Evolutionary conservation across 257 asterid species (phyloP).

Genomic region (Nemophila menziesii): DNA sequence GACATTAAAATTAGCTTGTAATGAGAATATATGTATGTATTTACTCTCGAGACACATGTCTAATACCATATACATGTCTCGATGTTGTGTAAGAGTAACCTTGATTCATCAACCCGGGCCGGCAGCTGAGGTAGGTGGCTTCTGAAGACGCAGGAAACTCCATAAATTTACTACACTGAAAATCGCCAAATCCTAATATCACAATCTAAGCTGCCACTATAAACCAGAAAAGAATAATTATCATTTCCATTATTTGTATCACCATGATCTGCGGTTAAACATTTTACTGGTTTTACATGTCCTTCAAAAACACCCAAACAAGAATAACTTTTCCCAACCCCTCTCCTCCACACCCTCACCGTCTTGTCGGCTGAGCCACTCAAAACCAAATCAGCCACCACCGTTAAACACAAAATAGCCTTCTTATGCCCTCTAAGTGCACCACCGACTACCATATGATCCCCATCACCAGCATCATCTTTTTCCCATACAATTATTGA

Average conservation of each 20-base stretch:
- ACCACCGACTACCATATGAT: constrained; percentile 45
- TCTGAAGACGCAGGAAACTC: too few relatives aligned
- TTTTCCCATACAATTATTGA: constrained; percentile 69
- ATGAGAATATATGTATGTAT: too few relatives aligned
- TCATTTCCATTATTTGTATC: background rate
- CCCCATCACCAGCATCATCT: constrained; percentile 18
- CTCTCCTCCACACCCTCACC: constrained; percentile 57
- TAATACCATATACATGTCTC: too few relatives aligned
- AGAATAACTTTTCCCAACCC: constrained; percentile 36
- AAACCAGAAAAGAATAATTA: constrained; percentile 26
- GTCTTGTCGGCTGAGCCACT: constrained; percentile 83
- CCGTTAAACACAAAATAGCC: constrained; percentile 57
- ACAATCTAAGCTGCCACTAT: constrained; percentile 69
- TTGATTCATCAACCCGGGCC: too few relatives aligned
- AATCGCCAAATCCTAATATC: constrained; percentile 54
- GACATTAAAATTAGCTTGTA: too few relatives aligned
- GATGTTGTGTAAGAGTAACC: too few relatives aligned
- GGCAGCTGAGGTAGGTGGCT: too few relatives aligned
- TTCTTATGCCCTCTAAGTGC: constrained; percentile 63
- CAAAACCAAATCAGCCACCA: constrained; percentile 39
- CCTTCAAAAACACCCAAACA: constrained; percentile 68
- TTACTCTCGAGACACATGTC: too few relatives aligned
- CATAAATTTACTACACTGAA: background rate
- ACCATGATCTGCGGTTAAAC: constrained; percentile 42
- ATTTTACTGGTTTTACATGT: constrained; percentile 65